Evolutionary conservation across 2,329 filamentous ascomycete species (phyloP).

Genomic region (Emergomyces pasteurianus): DNA sequence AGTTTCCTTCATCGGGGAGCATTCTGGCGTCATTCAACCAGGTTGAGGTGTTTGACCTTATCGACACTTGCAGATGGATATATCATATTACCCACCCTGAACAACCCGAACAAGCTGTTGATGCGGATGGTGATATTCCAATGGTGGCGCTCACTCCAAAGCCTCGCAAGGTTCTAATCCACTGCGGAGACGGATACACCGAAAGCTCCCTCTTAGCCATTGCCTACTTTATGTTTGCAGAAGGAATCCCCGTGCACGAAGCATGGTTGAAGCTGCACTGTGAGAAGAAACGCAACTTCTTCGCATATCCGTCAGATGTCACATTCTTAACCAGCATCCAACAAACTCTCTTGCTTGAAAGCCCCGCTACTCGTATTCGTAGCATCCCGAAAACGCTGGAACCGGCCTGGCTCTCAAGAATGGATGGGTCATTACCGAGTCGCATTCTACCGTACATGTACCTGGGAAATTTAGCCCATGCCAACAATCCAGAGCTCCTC

Average conservation of each 20-base stretch:
- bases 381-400: slow-evolving; percentile 26
- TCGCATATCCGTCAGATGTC: slow-evolving; percentile 87
- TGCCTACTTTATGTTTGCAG: slow-evolving; percentile 87
- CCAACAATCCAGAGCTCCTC: slow-evolving; percentile 82
- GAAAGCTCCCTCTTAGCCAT: slow-evolving; percentile 82
- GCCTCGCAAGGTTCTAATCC: slow-evolving; percentile 66
- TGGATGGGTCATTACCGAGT: slow-evolving; percentile 86
- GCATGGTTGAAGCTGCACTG: slow-evolving; percentile 83
- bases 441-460: slow-evolving; percentile 91
- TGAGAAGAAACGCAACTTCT: slow-evolving; percentile 77
- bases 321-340: slow-evolving; percentile 67
- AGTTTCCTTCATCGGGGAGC: slow-evolving; percentile 92
- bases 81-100: slow-evolving; percentile 64
- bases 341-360: slow-evolving; percentile 54
- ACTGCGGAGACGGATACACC: slow-evolving; percentile 93
- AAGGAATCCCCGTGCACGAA: slow-evolving; percentile 65
- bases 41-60: slow-evolving; percentile 67
- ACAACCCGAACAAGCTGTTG: slow-evolving; percentile 25
- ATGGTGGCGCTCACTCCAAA: slow-evolving; percentile 34
- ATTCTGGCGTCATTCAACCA: slow-evolving; percentile 77
- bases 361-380: slow-evolving; percentile 19
- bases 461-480: slow-evolving; percentile 81
- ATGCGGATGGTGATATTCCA: slow-evolving; percentile 45
- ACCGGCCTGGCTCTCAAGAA: slow-evolving; percentile 67
- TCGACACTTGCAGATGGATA: slow-evolving; percentile 84